These are phyloP conservation scores for Mycena citricolor DNA, from an alignment of 1,284 basidiomycete species.

Conservation along the genomic window DNA sequence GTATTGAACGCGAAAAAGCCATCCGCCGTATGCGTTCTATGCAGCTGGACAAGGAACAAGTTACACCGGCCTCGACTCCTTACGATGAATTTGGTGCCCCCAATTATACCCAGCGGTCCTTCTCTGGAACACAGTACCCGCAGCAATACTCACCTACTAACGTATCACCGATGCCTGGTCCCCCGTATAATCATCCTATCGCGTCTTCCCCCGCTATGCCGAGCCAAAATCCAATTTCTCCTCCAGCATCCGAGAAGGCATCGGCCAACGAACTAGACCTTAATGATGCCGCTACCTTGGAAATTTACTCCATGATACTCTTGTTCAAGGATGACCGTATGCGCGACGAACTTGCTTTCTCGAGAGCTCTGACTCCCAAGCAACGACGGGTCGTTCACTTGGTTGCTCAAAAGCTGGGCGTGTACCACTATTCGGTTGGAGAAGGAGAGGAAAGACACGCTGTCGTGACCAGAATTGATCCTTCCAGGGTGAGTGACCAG, in stretches of 20 bases:
- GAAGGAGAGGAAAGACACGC: slow-evolving; percentile 92
- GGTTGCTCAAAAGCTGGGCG: slow-evolving; percentile 92
- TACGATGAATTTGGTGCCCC: slow-evolving; percentile 73
- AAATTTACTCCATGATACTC: slow-evolving; percentile 95
- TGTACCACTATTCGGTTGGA: slow-evolving; percentile 93
- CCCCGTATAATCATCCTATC: slow-evolving; percentile 56
- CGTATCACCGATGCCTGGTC: slow-evolving; percentile 56
- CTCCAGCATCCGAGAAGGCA: slow-evolving; percentile 60
- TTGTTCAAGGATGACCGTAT: slow-evolving; percentile 98
- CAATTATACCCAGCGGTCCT: slow-evolving; percentile 65
- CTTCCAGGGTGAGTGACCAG: slow-evolving; percentile 57
- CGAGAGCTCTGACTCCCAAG: slow-evolving; percentile 78
- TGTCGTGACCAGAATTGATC: slow-evolving; percentile 86
- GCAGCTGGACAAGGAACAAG: slow-evolving; percentile 86
- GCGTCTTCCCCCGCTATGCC: slow-evolving; percentile 42
- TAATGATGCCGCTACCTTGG: slow-evolving; percentile 92
- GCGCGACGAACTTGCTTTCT: slow-evolving; percentile 97
- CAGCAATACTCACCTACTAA: slow-evolving; percentile 63
- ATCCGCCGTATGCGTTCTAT: slow-evolving; percentile 97
- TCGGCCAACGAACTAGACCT: slow-evolving; percentile 81
- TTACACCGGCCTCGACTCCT: slow-evolving; percentile 31
- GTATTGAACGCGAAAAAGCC: slow-evolving; percentile 98
- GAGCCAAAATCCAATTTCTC: slow-evolving; percentile 46
- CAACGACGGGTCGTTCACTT: slow-evolving; percentile 94
- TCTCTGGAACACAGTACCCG: slow-evolving; percentile 57